phyloP scores from a whole-genome alignment of 192 early-diverging fungal genomes.

The Dissophora globulifera region DNA sequence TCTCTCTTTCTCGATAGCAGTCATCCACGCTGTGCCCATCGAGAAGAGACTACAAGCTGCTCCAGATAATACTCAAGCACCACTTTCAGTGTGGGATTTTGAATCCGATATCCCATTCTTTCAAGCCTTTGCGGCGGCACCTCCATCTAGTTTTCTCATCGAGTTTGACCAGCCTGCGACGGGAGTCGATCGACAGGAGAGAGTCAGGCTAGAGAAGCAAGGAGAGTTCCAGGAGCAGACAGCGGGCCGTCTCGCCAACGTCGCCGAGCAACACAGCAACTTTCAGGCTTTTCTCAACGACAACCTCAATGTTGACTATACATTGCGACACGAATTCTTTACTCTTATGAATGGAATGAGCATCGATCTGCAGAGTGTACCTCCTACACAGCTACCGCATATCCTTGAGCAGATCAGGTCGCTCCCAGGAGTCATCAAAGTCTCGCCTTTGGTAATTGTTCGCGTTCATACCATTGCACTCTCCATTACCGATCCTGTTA shows the following conservation, averaged over 20 bases:
- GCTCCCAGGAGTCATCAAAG: conserved; percentile 23
- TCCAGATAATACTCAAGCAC: neutral
- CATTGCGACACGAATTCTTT: conserved; percentile 39
- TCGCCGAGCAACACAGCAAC: conserved; percentile 12
- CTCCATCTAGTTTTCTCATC: conserved; percentile 25
- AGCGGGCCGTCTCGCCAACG: conserved; percentile 5
- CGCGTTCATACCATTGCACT: too few species aligned
- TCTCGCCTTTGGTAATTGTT: conserved; percentile 28
- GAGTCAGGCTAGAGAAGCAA: conserved; percentile 11
- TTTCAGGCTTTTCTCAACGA: conserved; percentile 12
- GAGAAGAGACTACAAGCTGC: neutral
- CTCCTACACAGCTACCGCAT: neutral
- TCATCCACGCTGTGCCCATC: conserved; percentile 4
- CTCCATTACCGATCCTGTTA: too few species aligned
- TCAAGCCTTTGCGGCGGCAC: conserved; percentile 10
- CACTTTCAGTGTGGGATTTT: neutral
- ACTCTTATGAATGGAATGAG: conserved; percentile 39
- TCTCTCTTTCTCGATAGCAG: conserved; percentile 12
- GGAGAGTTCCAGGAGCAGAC: conserved; percentile 2
- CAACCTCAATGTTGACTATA: conserved; percentile 10
- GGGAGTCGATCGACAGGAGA: conserved; percentile 14
- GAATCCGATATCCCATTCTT: neutral
- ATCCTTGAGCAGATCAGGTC: conserved; percentile 26
- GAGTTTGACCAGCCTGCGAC: conserved; percentile 30
- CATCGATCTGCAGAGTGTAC: conserved; percentile 21